phyloP scores from a whole-genome alignment of 495 filamentous ascomycete genomes.

The Amorphotheca resinae region DNA sequence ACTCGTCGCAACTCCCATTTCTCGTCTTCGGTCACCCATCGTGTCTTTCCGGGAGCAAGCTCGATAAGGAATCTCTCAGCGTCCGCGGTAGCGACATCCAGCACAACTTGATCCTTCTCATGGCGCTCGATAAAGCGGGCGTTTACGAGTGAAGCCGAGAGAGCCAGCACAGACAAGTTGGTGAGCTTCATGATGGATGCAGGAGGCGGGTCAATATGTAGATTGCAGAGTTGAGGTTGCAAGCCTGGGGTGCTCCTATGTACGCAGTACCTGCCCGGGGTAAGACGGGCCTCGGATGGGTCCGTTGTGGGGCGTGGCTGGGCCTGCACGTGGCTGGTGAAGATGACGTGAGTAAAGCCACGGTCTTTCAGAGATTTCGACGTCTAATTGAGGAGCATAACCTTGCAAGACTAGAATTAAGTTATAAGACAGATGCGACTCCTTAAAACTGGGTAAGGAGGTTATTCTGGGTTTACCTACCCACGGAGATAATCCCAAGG shows the following conservation, averaged over 20 bases:
- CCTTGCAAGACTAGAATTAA: no score
- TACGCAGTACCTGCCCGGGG: no score
- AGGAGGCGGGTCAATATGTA: not conserved
- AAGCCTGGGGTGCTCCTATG: not conserved
- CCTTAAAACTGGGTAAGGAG: no score
- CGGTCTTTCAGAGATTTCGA: no score
- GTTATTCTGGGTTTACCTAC: no score
- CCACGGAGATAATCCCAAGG: no score
- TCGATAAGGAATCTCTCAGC: slow-evolving; percentile 59
- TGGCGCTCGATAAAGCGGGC: slow-evolving; percentile 39
- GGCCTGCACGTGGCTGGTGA: no score
- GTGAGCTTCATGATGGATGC: slow-evolving; percentile 29
- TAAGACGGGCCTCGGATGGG: no score
- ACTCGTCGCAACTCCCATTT: slow-evolving; percentile 87
- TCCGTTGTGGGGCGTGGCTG: no score
- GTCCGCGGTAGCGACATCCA: slow-evolving; percentile 19
- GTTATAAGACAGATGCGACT: no score
- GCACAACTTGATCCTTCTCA: slow-evolving; percentile 29
- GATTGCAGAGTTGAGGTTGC: slow-evolving; percentile 3
- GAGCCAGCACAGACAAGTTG: slow-evolving; percentile 29
- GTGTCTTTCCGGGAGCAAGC: slow-evolving; percentile 67
- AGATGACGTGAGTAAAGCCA: no score
- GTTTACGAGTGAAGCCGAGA: slow-evolving; percentile 31
- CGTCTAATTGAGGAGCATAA: no score
- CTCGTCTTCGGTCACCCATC: slow-evolving; percentile 85